Evolutionary conservation across 352 stramenopile species (phyloP).

Genomic region (Globisporangium viniferum): DNA sequence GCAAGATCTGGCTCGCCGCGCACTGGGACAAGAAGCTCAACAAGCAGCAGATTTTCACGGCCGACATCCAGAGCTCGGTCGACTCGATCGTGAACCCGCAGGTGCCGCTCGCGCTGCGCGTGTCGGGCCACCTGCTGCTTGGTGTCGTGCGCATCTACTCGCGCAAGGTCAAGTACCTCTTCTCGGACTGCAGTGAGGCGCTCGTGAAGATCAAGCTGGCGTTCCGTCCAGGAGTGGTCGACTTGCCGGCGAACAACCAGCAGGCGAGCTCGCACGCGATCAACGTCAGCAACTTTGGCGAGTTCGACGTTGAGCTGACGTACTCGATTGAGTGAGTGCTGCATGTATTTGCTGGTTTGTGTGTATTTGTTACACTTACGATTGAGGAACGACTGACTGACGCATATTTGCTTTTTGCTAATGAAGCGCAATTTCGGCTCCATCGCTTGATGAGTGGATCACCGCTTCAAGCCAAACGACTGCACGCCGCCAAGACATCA

Average conservation of each 20-base stretch:
- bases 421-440: constrained; percentile 50
- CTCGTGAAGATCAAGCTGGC: constrained; percentile 99
- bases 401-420: not conserved
- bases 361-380: not conserved
- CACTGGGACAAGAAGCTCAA: constrained; percentile 99
- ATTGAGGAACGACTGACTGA: not conserved
- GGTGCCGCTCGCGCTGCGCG: constrained; percentile 95
- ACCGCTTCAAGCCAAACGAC: constrained; percentile 70
- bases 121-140: constrained; percentile 97
- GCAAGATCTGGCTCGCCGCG: constrained; percentile 98
- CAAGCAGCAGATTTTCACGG: constrained; percentile 97
- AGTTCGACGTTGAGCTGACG: constrained; percentile 83
- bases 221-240: constrained; percentile 84
- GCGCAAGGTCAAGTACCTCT: constrained; percentile 97
- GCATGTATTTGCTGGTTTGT: not conserved
- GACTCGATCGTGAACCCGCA: constrained; percentile 96
- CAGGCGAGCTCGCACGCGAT: constrained; percentile 71
- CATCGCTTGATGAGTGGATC: constrained; percentile 82
- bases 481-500: constrained; percentile 83
- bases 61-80: constrained; percentile 96
- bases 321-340: constrained; percentile 77
- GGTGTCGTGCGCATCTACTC: constrained; percentile 99
- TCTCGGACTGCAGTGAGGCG: constrained; percentile 98
- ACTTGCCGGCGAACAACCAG: constrained; percentile 63
- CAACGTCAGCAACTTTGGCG: constrained; percentile 83